Percentiles rank a stretch among this genome's conserved stretches.
Evolutionary conservation across 1,284 basidiomycete species (phyloP).

Genomic region (Exsudoporus floridanus): DNA sequence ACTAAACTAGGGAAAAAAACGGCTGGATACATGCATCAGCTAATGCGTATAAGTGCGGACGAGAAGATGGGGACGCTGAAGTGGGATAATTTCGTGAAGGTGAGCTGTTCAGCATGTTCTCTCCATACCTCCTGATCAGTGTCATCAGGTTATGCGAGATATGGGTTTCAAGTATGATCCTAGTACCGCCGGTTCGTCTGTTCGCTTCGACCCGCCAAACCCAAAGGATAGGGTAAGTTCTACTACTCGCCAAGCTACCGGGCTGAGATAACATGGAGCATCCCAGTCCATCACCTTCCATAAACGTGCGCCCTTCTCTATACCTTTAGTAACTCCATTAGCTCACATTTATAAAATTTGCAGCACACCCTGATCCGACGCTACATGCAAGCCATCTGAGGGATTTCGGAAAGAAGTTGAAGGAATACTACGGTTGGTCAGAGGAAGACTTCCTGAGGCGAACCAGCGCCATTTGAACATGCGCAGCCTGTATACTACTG

Average conservation of each 20-base stretch:
- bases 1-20: conserved; percentile 58
- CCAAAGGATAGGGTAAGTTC: conserved; percentile 51
- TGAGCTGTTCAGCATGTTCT: conserved; percentile 20
- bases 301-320: conserved; percentile 54
- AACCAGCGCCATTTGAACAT: conserved; percentile 7
- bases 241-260: neutral
- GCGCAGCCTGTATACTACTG: neutral
- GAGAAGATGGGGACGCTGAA: conserved; percentile 66
- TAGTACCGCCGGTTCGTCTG: conserved; percentile 76
- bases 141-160: conserved; percentile 64
- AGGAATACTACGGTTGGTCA: conserved; percentile 67
- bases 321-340: neutral
- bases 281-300: conserved; percentile 70
- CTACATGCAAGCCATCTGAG: conserved; percentile 52
- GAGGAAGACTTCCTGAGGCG: conserved; percentile 53
- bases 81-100: conserved; percentile 69
- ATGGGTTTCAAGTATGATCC: conserved; percentile 74
- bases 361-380: conserved; percentile 73
- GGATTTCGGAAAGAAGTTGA: conserved; percentile 57
- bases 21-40: conserved; percentile 57
- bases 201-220: conserved; percentile 74
- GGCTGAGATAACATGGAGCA: conserved; percentile 5
- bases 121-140: neutral
- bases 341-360: conserved; percentile 3
- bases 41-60: conserved; percentile 56